Evolutionary conservation across 2,329 filamentous ascomycete genomes (phyloP).

Genomic region (Pyrenophora tritici-repentis): DNA sequence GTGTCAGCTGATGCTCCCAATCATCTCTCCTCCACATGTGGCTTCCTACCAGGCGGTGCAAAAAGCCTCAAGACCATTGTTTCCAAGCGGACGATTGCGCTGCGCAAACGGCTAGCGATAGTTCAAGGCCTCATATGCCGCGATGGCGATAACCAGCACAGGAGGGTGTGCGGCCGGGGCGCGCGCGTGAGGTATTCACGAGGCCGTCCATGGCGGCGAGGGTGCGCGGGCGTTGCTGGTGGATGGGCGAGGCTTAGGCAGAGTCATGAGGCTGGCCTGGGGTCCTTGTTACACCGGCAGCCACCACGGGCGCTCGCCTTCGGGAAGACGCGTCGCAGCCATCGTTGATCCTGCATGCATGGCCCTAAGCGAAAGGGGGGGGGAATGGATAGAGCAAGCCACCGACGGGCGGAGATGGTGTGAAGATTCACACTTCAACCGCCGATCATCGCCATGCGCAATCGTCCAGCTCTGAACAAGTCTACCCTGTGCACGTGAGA

Average conservation of each 20-base stretch:
- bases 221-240: constrained; percentile 13
- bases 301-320: constrained; percentile 7
- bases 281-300: constrained; percentile 6
- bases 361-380: background rate
- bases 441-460: background rate
- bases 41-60: constrained; percentile 32
- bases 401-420: constrained; percentile 1
- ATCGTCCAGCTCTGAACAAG: too few relatives aligned
- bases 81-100: background rate
- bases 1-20: background rate
- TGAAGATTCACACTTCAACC: too few relatives aligned
- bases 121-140: constrained; percentile 13
- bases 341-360: constrained; percentile 3
- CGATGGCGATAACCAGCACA: background rate
- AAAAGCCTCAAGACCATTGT: constrained; percentile 36
- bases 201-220: constrained; percentile 13
- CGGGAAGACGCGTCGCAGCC: constrained; percentile 13
- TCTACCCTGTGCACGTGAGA: constrained; percentile 6
- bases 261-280: constrained; percentile 19
- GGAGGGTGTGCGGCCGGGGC: constrained; percentile 8
- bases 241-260: constrained; percentile 14
- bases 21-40: background rate
- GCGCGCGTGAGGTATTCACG: constrained; percentile 15
- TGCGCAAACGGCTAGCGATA: background rate
- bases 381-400: background rate